Evolutionary conservation across 306 rosid genomes (phyloP).

Genomic region (Malus asiatica): DNA sequence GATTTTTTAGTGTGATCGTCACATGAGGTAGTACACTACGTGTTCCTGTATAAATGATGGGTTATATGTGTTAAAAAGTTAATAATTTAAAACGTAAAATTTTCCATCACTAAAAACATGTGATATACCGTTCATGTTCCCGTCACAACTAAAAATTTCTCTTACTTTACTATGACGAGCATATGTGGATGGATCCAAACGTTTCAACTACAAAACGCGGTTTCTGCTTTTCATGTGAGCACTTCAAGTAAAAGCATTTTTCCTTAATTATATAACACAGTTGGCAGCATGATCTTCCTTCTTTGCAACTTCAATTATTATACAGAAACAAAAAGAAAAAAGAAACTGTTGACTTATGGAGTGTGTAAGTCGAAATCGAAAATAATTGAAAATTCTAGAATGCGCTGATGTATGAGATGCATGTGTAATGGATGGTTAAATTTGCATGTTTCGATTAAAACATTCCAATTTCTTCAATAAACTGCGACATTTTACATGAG

Average conservation of each 20-base stretch:
- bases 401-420: neutral
- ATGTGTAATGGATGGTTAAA: neutral
- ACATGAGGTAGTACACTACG: fast-evolving
- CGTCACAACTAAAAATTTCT: too few species aligned
- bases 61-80: too few species aligned
- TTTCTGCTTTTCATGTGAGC: neutral
- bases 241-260: neutral
- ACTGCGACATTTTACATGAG: neutral
- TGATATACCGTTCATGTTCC: too few species aligned
- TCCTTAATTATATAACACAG: neutral
- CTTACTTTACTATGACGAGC: neutral
- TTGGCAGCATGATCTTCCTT: slow-evolving; percentile 6
- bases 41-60: too few species aligned
- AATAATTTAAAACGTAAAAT: too few species aligned
- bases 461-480: neutral
- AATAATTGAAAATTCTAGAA: too few species aligned
- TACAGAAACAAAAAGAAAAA: neutral
- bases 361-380: neutral
- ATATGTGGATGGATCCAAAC: neutral
- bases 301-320: slow-evolving; percentile 1
- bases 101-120: too few species aligned
- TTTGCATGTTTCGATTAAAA: too few species aligned
- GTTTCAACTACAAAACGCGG: slow-evolving; percentile 1
- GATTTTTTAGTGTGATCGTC: too few species aligned
- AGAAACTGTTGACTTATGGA: neutral